These are phyloP conservation scores for Myxozyma nipponensis DNA, from an alignment of 805 yeast genomes.

Conservation along the genomic window DNA sequence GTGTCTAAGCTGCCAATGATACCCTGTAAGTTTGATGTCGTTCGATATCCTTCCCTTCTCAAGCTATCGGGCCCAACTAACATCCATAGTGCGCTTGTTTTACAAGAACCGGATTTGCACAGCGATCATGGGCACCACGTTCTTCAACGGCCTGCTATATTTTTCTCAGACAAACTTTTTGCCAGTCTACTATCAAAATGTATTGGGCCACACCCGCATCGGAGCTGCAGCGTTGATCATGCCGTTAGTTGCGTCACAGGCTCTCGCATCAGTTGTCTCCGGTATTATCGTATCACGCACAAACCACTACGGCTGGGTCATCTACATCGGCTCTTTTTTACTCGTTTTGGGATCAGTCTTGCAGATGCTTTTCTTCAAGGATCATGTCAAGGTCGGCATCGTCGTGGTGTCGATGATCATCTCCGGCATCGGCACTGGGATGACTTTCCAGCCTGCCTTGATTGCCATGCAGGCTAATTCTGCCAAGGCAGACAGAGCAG, in stretches of 20 bases:
- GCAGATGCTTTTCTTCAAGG: conserved; percentile 37
- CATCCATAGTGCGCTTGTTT: conserved; percentile 39
- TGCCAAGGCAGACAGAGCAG: conserved; percentile 51
- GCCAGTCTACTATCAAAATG: conserved; percentile 49
- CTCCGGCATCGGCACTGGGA: conserved; percentile 47
- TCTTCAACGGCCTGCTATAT: conserved; percentile 50
- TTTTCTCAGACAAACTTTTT: conserved; percentile 47
- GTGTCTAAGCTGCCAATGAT: conserved; percentile 52
- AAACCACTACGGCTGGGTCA: conserved; percentile 44
- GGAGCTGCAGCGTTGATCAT: conserved; percentile 43
- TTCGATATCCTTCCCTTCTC: neutral
- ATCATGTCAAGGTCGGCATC: conserved; percentile 37
- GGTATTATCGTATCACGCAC: conserved; percentile 47
- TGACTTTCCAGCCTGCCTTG: conserved; percentile 53
- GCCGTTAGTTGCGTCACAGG: conserved; percentile 46
- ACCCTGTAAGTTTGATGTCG: conserved; percentile 36
- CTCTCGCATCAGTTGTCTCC: conserved; percentile 42
- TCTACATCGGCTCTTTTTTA: conserved; percentile 42
- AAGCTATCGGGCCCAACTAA: neutral
- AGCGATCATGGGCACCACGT: conserved; percentile 39
- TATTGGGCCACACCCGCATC: conserved; percentile 42
- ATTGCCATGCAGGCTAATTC: conserved; percentile 56
- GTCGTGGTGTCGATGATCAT: conserved; percentile 39
- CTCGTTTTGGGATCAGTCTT: conserved; percentile 46
- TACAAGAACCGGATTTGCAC: conserved; percentile 37